phyloP scores from a whole-genome alignment of 2,329 filamentous ascomycete genomes.

The Aspergillus quadrilineatus region DNA sequence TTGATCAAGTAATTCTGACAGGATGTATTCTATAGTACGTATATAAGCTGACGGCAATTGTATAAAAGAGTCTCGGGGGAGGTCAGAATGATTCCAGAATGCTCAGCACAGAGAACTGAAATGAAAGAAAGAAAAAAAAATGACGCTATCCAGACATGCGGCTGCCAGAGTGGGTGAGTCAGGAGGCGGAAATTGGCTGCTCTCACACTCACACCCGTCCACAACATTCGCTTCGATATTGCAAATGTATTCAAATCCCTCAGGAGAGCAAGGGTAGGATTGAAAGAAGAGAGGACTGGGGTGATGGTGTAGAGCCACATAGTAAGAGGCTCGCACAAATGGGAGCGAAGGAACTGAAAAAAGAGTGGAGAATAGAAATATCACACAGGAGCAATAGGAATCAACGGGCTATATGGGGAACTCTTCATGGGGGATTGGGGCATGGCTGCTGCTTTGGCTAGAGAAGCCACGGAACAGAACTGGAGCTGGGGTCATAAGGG shows the following conservation, averaged over 20 bases:
- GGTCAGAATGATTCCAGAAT: not conserved
- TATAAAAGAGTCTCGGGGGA: not conserved
- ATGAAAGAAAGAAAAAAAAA: not conserved
- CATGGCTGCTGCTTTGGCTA: slow-evolving; percentile 4
- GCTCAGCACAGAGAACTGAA: not conserved
- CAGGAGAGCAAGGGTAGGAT: not conserved
- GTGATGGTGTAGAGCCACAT: slow-evolving; percentile 11
- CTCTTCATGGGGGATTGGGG: slow-evolving; percentile 1
- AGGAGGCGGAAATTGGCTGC: not conserved
- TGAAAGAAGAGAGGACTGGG: slow-evolving; percentile 3
- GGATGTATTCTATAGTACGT: not conserved
- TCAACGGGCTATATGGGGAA: slow-evolving; percentile 4
- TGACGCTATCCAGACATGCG: not conserved
- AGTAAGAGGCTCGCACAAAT: slow-evolving; percentile 14
- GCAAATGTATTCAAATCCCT: not conserved
- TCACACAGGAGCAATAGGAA: slow-evolving; percentile 1
- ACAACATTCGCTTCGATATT: not conserved
- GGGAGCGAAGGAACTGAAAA: not conserved
- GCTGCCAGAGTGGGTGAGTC: not conserved
- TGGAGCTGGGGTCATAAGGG: not conserved
- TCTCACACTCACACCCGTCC: not conserved
- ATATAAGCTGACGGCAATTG: not conserved
- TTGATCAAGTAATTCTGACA: not conserved
- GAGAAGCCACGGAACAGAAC: slow-evolving; percentile 5
- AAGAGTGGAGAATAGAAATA: slow-evolving; percentile 13